Percentiles rank a stretch among this genome's conserved stretches.
Conservation (phyloP, 2,329 filamentous ascomycete genomes). For the Penicillium crustosum region DNA sequence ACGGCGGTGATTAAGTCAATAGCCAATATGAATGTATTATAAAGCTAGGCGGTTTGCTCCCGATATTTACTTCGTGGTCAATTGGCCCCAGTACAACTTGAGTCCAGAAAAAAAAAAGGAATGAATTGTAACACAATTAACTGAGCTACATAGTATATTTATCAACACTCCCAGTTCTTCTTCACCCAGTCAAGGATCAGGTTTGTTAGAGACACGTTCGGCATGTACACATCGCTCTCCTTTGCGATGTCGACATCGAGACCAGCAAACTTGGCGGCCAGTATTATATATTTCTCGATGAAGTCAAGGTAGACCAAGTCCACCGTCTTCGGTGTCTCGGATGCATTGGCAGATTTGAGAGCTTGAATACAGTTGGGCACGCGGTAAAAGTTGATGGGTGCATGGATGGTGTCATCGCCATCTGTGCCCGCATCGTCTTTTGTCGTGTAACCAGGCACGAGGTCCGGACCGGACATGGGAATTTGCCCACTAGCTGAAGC, state of each 20-base stretch:
- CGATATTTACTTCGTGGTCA: background rate
- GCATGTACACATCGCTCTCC: slow-evolving; percentile 55
- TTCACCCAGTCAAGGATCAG: slow-evolving; percentile 61
- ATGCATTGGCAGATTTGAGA: slow-evolving; percentile 49
- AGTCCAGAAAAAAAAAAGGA: background rate
- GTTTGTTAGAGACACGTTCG: slow-evolving; percentile 56
- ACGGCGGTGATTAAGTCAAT: slow-evolving; percentile 39
- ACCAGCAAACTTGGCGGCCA: slow-evolving; percentile 66
- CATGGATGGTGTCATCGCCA: slow-evolving; percentile 87
- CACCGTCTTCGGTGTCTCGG: slow-evolving; percentile 65
- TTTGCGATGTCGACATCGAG: slow-evolving; percentile 48
- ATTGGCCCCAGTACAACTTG: background rate
- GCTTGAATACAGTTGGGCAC: slow-evolving; percentile 84
- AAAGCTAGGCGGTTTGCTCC: background rate
- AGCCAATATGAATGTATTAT: background rate
- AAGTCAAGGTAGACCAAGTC: slow-evolving; percentile 93
- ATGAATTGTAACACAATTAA: background rate
- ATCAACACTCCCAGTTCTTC: slow-evolving; percentile 52
- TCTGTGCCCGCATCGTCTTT: slow-evolving; percentile 77
- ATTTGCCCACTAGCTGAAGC: slow-evolving; percentile 27
- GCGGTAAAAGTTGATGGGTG: slow-evolving; percentile 68
- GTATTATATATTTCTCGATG: slow-evolving; percentile 75
- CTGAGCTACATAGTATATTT: background rate
- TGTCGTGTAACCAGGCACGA: slow-evolving; percentile 81
- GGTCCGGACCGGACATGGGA: slow-evolving; percentile 39